Base-by-base conservation (phyloP, 805 yeast species). In the Ogataea minuta region DNA sequence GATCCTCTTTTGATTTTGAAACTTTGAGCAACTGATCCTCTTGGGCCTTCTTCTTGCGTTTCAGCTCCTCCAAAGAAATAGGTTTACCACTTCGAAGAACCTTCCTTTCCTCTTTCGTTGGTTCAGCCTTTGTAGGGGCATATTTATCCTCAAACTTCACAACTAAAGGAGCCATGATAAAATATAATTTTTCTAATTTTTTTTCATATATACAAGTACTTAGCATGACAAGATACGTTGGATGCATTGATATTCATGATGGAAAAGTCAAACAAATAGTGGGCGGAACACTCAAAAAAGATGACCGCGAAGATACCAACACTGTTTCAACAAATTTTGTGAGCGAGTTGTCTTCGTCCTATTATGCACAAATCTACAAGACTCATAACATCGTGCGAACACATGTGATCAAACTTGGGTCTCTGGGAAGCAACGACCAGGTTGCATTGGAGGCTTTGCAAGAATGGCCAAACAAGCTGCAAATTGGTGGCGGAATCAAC, bases 221-320 rank as follows among this genome's bases (percentile, higher is more conserved):
- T n/a, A 19, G 14, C 23, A 89, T 90, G 96, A 90, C 96, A 0
- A 72, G 73, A 36, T 93, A 87, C 64, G 77, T 90, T 54, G 98
- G 97, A 1, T 93, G 99, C 57, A 91, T 93, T 26, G 99, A 93
- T 59, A 80, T 93, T 43, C 99, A 93, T 62, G 76, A 84, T 6
- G 99, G 99, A 2, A 83, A 86, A 50, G 99, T 93, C 45, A 93
- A 93, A 56, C 99, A 93, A 60, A 93, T 93, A 38, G 97, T 93
- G 1, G 99, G 99, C 6, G 95, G 96, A 0, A 84, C 96, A 0
- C 68, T 93, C 14, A 70, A 73, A 0, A 65, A 67, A 9, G 82
- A 80, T 43, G 81, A 77, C 47, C 62, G 61, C n/a, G 54, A 61
- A 7, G 55, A 56, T 25, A 56, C 66, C 10, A 56, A 63, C 4